Evolutionary conservation across 2,329 filamentous ascomycete species (phyloP).

Genomic region (Aspergillus flavus): DNA sequence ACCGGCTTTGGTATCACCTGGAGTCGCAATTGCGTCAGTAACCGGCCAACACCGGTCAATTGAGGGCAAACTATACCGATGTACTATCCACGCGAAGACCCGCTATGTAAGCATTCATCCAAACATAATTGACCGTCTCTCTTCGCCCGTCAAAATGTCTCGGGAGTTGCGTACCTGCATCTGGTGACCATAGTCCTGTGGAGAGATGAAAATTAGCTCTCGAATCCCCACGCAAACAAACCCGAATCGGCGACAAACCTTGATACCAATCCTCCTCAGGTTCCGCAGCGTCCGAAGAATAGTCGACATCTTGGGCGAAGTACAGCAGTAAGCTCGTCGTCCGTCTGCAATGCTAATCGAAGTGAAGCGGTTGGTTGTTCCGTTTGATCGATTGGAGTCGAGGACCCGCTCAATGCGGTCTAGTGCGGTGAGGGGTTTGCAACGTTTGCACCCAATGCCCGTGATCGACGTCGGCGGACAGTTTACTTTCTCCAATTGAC

Average conservation of each 20-base stretch:
- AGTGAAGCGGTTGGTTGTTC: constrained; percentile 21
- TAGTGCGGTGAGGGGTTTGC: constrained; percentile 35
- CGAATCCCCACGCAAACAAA: constrained; percentile 7
- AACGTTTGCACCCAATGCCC: constrained; percentile 34
- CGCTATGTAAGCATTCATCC: constrained; percentile 25
- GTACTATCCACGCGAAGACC: constrained; percentile 34
- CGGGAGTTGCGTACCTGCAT: constrained; percentile 67
- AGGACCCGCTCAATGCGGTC: constrained; percentile 23
- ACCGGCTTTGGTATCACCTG: constrained; percentile 96
- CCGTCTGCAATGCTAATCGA: constrained; percentile 15
- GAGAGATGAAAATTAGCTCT: constrained; percentile 40
- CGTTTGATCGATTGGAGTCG: constrained; percentile 24
- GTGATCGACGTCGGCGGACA: not conserved
- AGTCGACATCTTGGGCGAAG: constrained; percentile 76
- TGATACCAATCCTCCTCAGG: constrained; percentile 82
- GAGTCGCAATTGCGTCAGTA: constrained; percentile 29
- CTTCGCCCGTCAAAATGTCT: constrained; percentile 9
- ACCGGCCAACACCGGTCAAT: not conserved
- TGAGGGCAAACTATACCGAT: constrained; percentile 40
- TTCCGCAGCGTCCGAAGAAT: constrained; percentile 83
- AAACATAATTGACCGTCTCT: no score
- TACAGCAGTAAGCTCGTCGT: constrained; percentile 19
- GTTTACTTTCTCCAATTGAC: constrained; percentile 1
- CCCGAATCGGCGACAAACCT: constrained; percentile 57
- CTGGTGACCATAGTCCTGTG: constrained; percentile 86